phyloP scores from a whole-genome alignment of 768 basidiomycete species.

The Boletus barrowsii region DNA sequence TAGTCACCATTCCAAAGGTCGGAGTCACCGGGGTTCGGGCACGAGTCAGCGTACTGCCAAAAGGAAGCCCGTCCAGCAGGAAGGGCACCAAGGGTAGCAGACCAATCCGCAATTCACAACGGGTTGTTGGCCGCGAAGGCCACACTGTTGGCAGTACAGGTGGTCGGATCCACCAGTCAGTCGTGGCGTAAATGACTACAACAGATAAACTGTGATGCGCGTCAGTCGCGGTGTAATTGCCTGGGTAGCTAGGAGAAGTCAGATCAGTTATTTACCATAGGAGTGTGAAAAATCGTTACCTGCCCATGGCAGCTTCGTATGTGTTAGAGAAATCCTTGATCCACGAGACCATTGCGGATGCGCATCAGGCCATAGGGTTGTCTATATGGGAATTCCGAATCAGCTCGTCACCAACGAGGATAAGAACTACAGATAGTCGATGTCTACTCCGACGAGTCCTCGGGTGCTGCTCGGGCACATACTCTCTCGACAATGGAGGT shows the following conservation, averaged over 20 bases:
- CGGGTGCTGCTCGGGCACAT: not conserved
- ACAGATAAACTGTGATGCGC: not conserved
- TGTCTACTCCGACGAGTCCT: conserved; percentile 36
- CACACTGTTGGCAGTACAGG: conserved; percentile 58
- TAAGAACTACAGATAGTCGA: conserved; percentile 45
- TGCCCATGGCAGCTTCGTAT: conserved; percentile 45
- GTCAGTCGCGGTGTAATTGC: conserved; percentile 23
- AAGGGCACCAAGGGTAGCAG: conserved; percentile 48
- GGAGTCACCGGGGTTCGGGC: conserved; percentile 55
- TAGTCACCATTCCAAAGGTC: conserved; percentile 54
- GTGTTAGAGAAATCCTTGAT: conserved; percentile 59
- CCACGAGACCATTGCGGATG: conserved; percentile 58
- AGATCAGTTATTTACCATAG: not conserved
- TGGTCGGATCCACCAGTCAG: conserved; percentile 67
- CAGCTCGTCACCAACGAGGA: not conserved
- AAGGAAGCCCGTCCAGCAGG: conserved; percentile 60
- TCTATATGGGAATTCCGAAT: conserved; percentile 32
- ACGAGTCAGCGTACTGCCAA: conserved; percentile 59
- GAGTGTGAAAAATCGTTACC: conserved; percentile 30
- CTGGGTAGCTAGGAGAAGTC: conserved; percentile 35
- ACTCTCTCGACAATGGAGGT: not conserved
- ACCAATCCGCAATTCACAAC: conserved; percentile 57
- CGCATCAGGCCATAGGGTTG: conserved; percentile 53
- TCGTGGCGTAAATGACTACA: conserved; percentile 60
- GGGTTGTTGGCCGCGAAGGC: conserved; percentile 50